Base-by-base conservation (phyloP, 2,329 filamentous ascomycete species). In the Intubia oerlemansii region DNA sequence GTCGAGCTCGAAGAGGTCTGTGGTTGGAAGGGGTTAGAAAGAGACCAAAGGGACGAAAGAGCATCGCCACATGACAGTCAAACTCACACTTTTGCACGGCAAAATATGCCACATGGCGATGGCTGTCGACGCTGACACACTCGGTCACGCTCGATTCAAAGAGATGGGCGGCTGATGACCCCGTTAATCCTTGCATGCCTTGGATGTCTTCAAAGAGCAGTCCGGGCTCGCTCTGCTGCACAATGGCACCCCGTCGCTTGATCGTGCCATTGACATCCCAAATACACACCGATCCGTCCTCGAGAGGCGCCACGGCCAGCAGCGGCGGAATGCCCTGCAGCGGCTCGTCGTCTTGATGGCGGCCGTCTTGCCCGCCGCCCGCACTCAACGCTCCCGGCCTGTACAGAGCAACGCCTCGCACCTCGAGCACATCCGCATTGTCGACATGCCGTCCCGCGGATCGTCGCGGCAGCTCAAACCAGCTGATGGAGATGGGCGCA, bases 281-380 rank as follows among this genome's bases (percentile, higher is more conserved):
- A 6, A 92, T 51, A 39, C 74, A 79, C n/a, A 93, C 62, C 29
- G 78, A 81, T 0, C 82, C 82, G 44, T 93, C 79, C 33, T 90
- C 80, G 7, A 92, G 54, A 3, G 82, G 80, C 1, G 76, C 73
- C 11, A 91, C 61, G 0, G 79, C 69, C 30, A 72, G 56, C 35
- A 59, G 36, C 4, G 51, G 52, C 5, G n/a, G n/a, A n/a, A n/a
- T n/a, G n/a, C n/a, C n/a, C n/a, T 16, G 7, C 5, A 27, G 24
- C 11, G n/a, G 13, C n/a, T 11, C 13, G 12, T 9, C n/a, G n/a
- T 16, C 19, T 12, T 11, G 3, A 17, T 22, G 17, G 7, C 5
- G 7, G 2, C 21, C 14, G 7, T 23, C 15, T 24, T 10, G 7
- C 4, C n/a, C n/a, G n/a, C n/a, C 7, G 11, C 19, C 24, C 1